These are phyloP conservation scores for Pugionium cornutum DNA, from an alignment of 345 rosid genomes.

Conservation along the genomic window DNA sequence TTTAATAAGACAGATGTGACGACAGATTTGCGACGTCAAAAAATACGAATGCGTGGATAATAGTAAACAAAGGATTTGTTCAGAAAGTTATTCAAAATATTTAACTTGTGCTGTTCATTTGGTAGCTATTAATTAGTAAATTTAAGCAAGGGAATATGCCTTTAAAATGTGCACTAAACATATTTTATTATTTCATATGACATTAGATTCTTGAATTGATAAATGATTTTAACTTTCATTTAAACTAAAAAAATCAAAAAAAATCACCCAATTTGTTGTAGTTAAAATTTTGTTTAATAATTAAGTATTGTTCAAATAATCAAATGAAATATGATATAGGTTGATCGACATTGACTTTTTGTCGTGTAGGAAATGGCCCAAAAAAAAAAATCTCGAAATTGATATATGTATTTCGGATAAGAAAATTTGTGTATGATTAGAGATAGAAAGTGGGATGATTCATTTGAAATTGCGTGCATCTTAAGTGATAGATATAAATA, in stretches of 20 bases:
- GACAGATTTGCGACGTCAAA: conserved; percentile 14
- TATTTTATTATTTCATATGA: not conserved
- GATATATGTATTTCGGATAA: too few species aligned
- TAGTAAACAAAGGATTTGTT: not conserved
- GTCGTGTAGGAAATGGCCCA: too few species aligned
- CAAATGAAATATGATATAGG: too few species aligned
- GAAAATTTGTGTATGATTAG: too few species aligned
- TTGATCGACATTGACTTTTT: too few species aligned
- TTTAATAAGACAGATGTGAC: conserved; percentile 17
- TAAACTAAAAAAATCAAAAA: not conserved
- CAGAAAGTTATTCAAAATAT: not conserved
- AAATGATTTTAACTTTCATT: not conserved
- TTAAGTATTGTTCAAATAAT: too few species aligned
- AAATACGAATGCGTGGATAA: not conserved
- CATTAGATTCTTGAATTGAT: not conserved
- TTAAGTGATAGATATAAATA: not conserved
- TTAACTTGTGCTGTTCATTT: conserved; percentile 22
- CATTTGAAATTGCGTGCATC: too few species aligned
- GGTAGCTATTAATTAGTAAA: conserved; percentile 15
- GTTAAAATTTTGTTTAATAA: not conserved
- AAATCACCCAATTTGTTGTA: not conserved
- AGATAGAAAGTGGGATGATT: too few species aligned
- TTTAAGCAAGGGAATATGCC: not conserved
- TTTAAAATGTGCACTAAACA: conserved; percentile 26
- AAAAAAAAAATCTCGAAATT: too few species aligned